Evolutionary conservation across 208 protist genomes (phyloP), one percentile per base, ranked within the genome.

Genomic region (Trypanosoma melophagium): DNA sequence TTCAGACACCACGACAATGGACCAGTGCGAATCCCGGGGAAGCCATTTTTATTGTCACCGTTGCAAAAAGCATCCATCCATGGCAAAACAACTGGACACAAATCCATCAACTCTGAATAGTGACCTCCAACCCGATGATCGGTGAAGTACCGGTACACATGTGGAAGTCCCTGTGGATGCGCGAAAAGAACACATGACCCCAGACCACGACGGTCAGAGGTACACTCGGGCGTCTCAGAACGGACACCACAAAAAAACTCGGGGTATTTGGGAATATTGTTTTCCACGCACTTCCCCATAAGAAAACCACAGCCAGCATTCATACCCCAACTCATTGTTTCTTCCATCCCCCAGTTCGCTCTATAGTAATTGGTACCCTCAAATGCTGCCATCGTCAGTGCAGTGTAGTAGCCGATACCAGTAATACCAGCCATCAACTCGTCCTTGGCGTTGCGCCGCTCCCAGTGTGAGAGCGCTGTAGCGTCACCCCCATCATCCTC

Each of bases 401-500:
- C 70, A 13, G 64, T 90, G 72, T 81, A 87, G 68, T 60, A 92
- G 9, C 44, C 59, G 10, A 31, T 16, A 9, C 19, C n/a, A 40
- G 59, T 13, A n/a, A 52, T 64, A n/a, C 21, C 24, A 64, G 59
- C 13, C 59, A 64, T 64, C 8, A 64, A 40, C 45, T 64, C 59
- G 35, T 53, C 59, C 24, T 64, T 64, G 7, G 59, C 59, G 28
- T 50, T 64, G 2, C 59, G 59, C 4, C n/a, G n/a, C n/a, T n/a
- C n/a, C n/a, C n/a, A n/a, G n/a, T n/a, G n/a, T n/a, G n/a, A n/a
- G n/a, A n/a, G 31, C 14, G 53, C 74, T 0, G 82, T 83, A 22
- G 70, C 81, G 0, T 2, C 7, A 24, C 74, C 77, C 28, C 88
- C 90, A 40, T 74, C 53, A 59, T 94, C 79, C 61, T 95, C 90